Conservation (phyloP, 176 grass and related monocot species). For the Thinopyrum elongatum region DNA sequence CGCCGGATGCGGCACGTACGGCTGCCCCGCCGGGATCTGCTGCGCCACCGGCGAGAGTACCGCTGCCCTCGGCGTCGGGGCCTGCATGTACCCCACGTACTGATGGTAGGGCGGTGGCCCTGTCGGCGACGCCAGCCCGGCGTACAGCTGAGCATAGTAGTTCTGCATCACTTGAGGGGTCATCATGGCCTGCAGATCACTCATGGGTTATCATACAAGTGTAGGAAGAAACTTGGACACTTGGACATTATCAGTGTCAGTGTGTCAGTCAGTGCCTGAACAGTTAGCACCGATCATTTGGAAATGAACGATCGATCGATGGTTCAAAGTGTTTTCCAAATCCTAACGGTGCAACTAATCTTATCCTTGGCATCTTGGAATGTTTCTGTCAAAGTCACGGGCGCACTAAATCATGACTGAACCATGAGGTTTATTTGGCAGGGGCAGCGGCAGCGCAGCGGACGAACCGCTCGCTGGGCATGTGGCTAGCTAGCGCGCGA, state of each 20-base stretch:
- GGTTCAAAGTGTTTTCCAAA: background rate
- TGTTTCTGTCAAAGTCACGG: background rate
- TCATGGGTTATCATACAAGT: background rate
- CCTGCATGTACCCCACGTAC: conserved; percentile 58
- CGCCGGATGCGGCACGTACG: conserved; percentile 44
- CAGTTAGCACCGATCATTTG: background rate
- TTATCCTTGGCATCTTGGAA: background rate
- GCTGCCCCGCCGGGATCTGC: conserved; percentile 25
- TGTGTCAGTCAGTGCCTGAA: background rate
- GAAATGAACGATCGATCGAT: background rate
- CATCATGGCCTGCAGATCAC: conserved; percentile 47
- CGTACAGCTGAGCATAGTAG: conserved; percentile 66
- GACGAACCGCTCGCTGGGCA: background rate
- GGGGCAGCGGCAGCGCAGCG: too few relatives aligned
- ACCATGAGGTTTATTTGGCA: background rate
- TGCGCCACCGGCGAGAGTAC: conserved; percentile 27
- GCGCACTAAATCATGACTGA: background rate
- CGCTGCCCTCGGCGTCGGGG: conserved; percentile 14
- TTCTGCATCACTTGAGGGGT: conserved; percentile 49
- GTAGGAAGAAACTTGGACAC: background rate
- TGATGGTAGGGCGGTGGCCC: conserved; percentile 41
- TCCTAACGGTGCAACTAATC: background rate
- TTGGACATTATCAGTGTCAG: background rate
- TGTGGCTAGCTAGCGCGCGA: background rate
- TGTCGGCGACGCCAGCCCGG: conserved; percentile 38